Conservation (phyloP, 106 monocot species). For the Dioscorea zingiberensis region DNA sequence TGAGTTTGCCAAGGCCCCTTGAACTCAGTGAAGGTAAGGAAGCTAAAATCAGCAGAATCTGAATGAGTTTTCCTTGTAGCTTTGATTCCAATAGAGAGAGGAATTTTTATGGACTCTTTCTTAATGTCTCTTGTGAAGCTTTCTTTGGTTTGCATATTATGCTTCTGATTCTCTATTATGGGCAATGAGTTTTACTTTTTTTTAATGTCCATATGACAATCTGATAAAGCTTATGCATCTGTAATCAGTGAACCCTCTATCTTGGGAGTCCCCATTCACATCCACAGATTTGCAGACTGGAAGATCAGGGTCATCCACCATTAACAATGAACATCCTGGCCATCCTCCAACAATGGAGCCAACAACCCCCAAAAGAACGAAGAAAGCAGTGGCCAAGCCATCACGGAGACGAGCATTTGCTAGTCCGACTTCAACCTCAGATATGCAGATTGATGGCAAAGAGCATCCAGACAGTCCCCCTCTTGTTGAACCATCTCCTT, state of each 20-base stretch:
- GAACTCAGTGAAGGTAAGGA: constrained; percentile 37
- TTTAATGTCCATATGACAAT: not conserved
- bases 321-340: not conserved
- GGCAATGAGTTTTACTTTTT: not conserved
- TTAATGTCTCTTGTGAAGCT: not conserved
- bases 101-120: not conserved
- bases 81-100: too few species aligned
- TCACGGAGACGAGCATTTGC: not conserved
- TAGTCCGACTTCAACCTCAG: not conserved
- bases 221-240: constrained; percentile 3
- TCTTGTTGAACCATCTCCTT: not conserved
- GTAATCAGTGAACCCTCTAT: constrained; percentile 23
- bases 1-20: constrained; percentile 7
- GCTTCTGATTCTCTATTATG: not conserved
- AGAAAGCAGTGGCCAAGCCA: not conserved
- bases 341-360: not conserved
- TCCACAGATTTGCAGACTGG: not conserved
- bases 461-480: not conserved
- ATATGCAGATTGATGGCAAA: not conserved
- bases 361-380: not conserved
- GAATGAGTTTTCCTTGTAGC: too few species aligned
- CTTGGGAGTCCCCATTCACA: constrained; percentile 8
- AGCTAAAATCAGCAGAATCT: not conserved
- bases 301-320: not conserved
- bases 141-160: not conserved